phyloP scores from a whole-genome alignment of 73 alveolate species.

The Uronychia setigera region DNA sequence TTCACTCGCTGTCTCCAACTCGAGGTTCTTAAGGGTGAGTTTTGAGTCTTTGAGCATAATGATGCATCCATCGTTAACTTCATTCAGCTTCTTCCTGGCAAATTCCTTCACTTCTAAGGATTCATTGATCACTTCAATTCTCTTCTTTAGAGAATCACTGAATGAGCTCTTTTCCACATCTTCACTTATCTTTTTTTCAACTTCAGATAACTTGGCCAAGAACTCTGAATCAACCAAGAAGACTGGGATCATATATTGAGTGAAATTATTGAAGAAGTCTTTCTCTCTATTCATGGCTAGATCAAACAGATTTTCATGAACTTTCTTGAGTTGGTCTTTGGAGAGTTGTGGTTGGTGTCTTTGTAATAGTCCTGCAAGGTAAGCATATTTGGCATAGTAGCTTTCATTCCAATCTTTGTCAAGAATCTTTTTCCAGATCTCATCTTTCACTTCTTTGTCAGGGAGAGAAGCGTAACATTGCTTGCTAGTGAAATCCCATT shows the following conservation, averaged over 20 bases:
- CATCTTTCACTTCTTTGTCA: conserved; percentile 22
- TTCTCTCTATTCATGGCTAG: background rate
- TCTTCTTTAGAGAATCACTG: too few relatives aligned
- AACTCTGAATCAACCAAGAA: background rate
- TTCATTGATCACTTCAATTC: too few relatives aligned
- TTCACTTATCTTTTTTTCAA: background rate
- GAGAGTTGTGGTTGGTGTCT: conserved; percentile 6
- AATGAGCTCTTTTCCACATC: background rate
- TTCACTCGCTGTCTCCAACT: too few relatives aligned
- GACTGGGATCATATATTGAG: background rate
- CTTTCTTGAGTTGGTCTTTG: background rate
- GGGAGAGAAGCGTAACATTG: conserved; percentile 47
- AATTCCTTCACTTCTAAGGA: too few relatives aligned
- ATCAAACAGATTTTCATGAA: background rate
- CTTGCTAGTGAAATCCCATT: background rate
- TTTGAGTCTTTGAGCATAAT: too few relatives aligned
- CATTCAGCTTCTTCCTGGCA: too few relatives aligned
- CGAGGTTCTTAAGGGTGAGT: too few relatives aligned
- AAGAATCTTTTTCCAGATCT: conserved; percentile 23
- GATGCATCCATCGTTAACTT: too few relatives aligned
- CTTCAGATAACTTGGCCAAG: background rate
- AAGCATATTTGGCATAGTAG: conserved; percentile 11
- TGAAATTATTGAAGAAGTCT: background rate
- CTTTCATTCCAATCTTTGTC: conserved; percentile 4
- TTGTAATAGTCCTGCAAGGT: conserved; percentile 19